phyloP scores from a whole-genome alignment of 257 asterid genomes.

The Leptodermis oblonga region DNA sequence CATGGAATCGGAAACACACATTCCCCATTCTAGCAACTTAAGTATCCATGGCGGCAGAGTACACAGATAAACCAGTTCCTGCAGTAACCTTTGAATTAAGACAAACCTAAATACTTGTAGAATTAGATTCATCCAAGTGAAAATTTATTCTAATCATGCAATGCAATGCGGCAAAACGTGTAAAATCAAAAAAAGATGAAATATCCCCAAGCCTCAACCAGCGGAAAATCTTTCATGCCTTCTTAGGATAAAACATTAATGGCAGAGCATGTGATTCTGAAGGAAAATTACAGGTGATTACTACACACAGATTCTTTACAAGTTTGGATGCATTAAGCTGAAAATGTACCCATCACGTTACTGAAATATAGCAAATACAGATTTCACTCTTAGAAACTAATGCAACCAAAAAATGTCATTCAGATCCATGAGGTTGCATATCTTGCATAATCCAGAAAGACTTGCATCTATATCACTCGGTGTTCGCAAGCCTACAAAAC shows the following conservation, averaged over 20 bases:
- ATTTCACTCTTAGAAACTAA: background rate
- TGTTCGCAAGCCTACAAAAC: conserved; percentile 40
- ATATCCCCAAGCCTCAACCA: background rate
- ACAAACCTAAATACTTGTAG: background rate
- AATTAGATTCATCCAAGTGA: background rate
- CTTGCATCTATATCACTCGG: conserved; percentile 44
- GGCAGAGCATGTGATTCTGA: background rate
- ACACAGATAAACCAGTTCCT: background rate
- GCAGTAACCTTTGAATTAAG: background rate
- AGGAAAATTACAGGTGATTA: background rate
- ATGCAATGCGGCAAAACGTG: background rate
- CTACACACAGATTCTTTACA: background rate
- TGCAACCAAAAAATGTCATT: background rate
- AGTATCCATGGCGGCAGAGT: background rate
- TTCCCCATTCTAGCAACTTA: background rate
- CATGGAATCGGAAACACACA: background rate
- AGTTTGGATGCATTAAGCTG: background rate
- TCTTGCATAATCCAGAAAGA: conserved; percentile 53
- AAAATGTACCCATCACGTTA: too few species aligned
- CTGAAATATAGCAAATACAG: background rate
- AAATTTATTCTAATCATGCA: background rate
- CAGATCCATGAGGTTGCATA: conserved; percentile 46
- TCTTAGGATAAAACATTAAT: background rate
- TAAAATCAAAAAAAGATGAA: background rate
- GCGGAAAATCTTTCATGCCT: background rate